Base-by-base conservation (phyloP, 192 early-diverging fungal genomes). In the Backusella tarrabulga region DNA sequence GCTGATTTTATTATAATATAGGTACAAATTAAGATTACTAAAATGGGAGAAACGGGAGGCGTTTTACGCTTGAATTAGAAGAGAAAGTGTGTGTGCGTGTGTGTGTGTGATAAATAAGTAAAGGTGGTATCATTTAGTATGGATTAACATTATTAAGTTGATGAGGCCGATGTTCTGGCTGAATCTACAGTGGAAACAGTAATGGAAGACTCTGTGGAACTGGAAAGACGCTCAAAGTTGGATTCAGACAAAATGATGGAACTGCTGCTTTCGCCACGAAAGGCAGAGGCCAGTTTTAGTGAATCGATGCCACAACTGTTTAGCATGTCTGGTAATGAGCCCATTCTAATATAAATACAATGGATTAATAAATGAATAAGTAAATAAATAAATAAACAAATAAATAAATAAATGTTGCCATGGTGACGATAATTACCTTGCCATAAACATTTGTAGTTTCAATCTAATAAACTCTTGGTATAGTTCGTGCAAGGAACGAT, bases 401-500 rank as follows among this genome's bases (percentile, higher is more conserved):
- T 21, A 38, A n/a, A 32, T 17, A 21, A 38, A 2, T 40, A 14
- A 66, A 29, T 34, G 1, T 34, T 15, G 9, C 3, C 38, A 40
- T 40, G 38, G 38, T 40, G 38, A 40, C 38, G 38, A 17, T 29
- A 54, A 34, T 40, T 73, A 78, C 80, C 80, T 75, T 19, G 60
- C 34, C 12, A 82, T 44, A 79, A 95, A 95, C 95, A 99, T 99
- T 77, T 92, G 91, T 15, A 97, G 87, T 44, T 95, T 91, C 67
- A 96, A 82, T 34, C 91, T 87, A 41, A 94, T 85, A 38, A 91
- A 90, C 76, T 99, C 96, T 54, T 90, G 81, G 82, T 95, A 99
- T 35, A 97, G 68, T 67, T 98, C 95, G 74, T 90, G 87, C n/a
- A 90, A 86, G 0, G 88, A 81, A 17, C 95, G 88, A 72, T 88